Percentiles rank a stretch among this genome's conserved stretches.
Evolutionary conservation across 345 rosid genomes (phyloP).

Genomic region (Eucalyptus polyanthemos): DNA sequence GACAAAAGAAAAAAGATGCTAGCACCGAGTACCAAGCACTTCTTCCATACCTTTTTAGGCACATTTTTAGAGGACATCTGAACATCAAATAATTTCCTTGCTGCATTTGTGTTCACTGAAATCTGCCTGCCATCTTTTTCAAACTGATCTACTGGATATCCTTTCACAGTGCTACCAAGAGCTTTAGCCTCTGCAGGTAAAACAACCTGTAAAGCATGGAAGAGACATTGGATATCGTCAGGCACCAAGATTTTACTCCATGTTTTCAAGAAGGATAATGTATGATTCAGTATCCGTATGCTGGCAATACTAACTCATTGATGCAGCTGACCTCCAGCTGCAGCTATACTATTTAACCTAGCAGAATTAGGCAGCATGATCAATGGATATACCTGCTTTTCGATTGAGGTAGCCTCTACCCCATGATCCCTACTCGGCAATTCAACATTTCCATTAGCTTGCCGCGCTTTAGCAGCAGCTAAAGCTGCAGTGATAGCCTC

Average conservation of each 20-base stretch:
- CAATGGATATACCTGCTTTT: slow-evolving; percentile 51
- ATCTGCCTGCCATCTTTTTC: slow-evolving; percentile 98
- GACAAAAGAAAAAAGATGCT: background rate
- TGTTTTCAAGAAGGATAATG: background rate
- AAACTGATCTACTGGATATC: slow-evolving; percentile 92
- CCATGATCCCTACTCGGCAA: slow-evolving; percentile 79
- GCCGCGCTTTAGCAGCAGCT: slow-evolving; percentile 98
- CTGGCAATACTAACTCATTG: slow-evolving; percentile 61
- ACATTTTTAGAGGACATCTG: slow-evolving; percentile 94
- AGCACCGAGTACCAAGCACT: background rate
- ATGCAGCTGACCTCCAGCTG: slow-evolving; percentile 89
- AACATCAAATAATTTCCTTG: slow-evolving; percentile 90
- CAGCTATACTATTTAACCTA: slow-evolving; percentile 35
- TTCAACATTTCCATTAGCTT: slow-evolving; percentile 84
- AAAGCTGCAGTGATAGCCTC: slow-evolving; percentile 97
- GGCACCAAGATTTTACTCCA: background rate
- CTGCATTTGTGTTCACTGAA: slow-evolving; percentile 91
- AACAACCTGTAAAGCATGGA: slow-evolving; percentile 53
- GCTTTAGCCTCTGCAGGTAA: slow-evolving; percentile 97
- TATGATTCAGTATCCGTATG: background rate
- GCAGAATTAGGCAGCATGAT: slow-evolving; percentile 65
- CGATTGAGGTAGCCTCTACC: slow-evolving; percentile 94
- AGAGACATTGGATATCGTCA: background rate
- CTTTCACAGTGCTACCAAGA: slow-evolving; percentile 96
- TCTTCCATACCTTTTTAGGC: slow-evolving; percentile 65